Percentiles rank a stretch among this genome's conserved stretches.
These are phyloP conservation scores for Lithospermum erythrorhizon DNA, from an alignment of 257 asterid species.

Conservation along the genomic window DNA sequence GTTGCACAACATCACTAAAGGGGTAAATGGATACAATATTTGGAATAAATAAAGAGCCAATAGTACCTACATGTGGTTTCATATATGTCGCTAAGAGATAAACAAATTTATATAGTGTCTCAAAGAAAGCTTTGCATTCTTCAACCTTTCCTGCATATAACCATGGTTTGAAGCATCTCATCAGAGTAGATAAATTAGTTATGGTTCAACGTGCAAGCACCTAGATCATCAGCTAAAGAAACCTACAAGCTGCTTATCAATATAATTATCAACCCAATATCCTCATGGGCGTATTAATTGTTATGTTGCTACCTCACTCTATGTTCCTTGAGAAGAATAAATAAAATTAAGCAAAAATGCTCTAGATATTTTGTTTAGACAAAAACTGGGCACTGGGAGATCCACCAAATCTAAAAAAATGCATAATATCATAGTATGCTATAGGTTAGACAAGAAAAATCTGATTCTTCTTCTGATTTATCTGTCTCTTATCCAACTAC, in stretches of 20 bases:
- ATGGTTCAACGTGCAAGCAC: background rate
- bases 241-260: background rate
- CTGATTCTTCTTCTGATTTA: background rate
- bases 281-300: background rate
- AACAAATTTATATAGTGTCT: slow-evolving; percentile 73
- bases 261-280: background rate
- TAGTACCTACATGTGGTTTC: slow-evolving; percentile 80
- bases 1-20: no score
- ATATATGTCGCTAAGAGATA: slow-evolving; percentile 88
- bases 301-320: background rate
- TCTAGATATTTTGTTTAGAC: background rate
- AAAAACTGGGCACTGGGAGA: no score
- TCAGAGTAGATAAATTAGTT: slow-evolving; percentile 4
- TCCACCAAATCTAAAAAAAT: no score
- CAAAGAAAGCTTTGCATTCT: slow-evolving; percentile 62
- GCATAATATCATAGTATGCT: no score
- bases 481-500: background rate
- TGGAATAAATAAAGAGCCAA: slow-evolving; percentile 3
- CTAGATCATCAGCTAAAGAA: slow-evolving; percentile 1
- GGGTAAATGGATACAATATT: background rate
- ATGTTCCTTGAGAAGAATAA: no score
- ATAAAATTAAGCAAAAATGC: background rate
- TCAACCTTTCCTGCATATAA: slow-evolving; percentile 63
- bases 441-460: no score
- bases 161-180: slow-evolving; percentile 8